These are phyloP conservation scores for Leptographium procerum DNA, from an alignment of 2,329 filamentous ascomycete genomes.

Conservation along the genomic window DNA sequence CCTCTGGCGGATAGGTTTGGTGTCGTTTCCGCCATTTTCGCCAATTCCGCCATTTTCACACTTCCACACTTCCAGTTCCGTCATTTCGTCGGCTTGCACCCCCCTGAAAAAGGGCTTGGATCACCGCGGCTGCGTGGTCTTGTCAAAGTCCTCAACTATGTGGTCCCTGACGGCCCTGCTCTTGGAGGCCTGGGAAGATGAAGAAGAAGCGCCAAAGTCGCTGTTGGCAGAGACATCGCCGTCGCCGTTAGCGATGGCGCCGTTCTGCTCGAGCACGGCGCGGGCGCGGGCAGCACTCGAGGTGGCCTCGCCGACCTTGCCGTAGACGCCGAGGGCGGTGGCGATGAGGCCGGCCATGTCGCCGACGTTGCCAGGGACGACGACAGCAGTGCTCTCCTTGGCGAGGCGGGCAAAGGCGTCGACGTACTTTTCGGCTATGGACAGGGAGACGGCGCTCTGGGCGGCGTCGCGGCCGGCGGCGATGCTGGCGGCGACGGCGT, in stretches of 20 bases:
- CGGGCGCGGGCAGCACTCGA: constrained; percentile 49
- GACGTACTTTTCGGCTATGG: constrained; percentile 94
- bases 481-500: constrained; percentile 70
- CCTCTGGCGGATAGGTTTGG: no score
- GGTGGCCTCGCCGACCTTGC: constrained; percentile 79
- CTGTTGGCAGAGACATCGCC: constrained; percentile 5
- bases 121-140: constrained; percentile 12
- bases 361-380: constrained; percentile 93
- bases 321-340: constrained; percentile 87
- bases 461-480: constrained; percentile 61
- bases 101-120: neutral
- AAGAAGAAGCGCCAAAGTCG: neutral
- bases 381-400: constrained; percentile 88
- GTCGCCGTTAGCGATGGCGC: constrained; percentile 9
- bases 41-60: no score
- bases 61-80: no score
- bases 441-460: constrained; percentile 73
- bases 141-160: constrained; percentile 19
- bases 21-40: no score
- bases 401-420: constrained; percentile 82
- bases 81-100: neutral
- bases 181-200: neutral
- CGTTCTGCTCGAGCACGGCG: constrained; percentile 28
- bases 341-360: constrained; percentile 97
- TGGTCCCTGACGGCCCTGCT: constrained; percentile 14